phyloP scores from a whole-genome alignment of 202 grass and related monocot species.

The Panicum virgatum region DNA sequence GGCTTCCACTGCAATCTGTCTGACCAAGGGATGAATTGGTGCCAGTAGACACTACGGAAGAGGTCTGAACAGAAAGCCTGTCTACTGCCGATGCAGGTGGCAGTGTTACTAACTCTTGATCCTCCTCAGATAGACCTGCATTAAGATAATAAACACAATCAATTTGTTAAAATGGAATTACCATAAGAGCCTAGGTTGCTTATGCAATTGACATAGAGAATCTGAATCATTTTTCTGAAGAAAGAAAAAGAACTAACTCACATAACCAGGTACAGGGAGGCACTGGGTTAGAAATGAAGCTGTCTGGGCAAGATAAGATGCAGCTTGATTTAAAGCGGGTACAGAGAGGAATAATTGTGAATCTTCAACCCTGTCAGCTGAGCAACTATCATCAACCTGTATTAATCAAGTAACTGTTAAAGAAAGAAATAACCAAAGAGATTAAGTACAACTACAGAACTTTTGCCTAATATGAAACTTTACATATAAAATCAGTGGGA shows the following conservation, averaged over 20 bases:
- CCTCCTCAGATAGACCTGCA: conserved; percentile 49
- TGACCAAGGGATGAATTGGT: conserved; percentile 36
- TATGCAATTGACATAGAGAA: background rate
- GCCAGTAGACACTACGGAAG: conserved; percentile 34
- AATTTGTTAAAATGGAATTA: conserved; percentile 14
- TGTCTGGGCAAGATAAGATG: conserved; percentile 74
- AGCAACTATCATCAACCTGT: conserved; percentile 63
- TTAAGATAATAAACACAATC: conserved; percentile 22
- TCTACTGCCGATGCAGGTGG: conserved; percentile 11
- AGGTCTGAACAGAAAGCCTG: conserved; percentile 26
- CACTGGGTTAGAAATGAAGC: conserved; percentile 81
- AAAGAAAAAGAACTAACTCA: conserved; percentile 42
- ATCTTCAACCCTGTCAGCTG: conserved; percentile 39
- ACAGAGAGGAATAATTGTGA: conserved; percentile 58
- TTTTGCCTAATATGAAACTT: background rate
- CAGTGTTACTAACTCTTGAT: conserved; percentile 54
- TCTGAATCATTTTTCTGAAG: background rate
- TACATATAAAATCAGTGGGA: background rate
- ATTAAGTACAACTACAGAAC: background rate
- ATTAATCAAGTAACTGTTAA: conserved; percentile 32
- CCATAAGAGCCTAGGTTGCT: conserved; percentile 3
- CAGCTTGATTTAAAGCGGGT: conserved; percentile 77
- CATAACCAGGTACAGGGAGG: conserved; percentile 60
- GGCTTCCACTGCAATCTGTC: conserved; percentile 39
- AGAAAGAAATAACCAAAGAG: conserved; percentile 4